These are phyloP conservation scores for Paraconiothyrium sp. DNA, from an alignment of 2,329 filamentous ascomycete species.

Conservation along the genomic window DNA sequence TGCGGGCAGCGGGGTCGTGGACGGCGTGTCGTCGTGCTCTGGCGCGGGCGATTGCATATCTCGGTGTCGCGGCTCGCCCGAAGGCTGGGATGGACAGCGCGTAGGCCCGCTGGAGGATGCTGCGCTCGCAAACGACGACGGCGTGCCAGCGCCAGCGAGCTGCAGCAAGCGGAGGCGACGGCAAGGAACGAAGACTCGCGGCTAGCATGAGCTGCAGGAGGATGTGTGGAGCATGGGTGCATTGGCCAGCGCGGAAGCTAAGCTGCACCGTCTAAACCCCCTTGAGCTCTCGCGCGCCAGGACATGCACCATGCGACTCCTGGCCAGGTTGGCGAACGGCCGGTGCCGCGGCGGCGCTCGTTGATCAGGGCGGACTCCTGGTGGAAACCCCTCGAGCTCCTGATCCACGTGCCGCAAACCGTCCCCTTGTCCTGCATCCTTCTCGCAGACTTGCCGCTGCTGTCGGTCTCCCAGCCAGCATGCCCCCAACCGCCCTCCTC, in stretches of 20 bases:
- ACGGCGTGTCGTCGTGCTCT: constrained; percentile 17
- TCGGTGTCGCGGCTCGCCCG: not conserved
- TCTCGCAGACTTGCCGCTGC: constrained; percentile 3
- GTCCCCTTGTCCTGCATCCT: constrained; percentile 13
- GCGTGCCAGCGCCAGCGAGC: too few species aligned
- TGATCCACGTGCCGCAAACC: constrained; percentile 9
- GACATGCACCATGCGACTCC: constrained; percentile 8
- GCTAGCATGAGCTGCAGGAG: not conserved
- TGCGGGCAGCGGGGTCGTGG: constrained; percentile 15
- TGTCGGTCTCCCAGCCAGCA: not conserved
- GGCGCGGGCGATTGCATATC: constrained; percentile 12
- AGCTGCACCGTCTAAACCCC: not conserved
- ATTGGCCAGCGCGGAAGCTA: constrained; percentile 10
- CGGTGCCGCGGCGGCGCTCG: constrained; percentile 8
- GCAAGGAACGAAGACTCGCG: not conserved
- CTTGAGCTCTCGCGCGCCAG: not conserved
- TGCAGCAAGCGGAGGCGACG: not conserved
- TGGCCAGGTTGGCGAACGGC: constrained; percentile 14
- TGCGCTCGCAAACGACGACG: not conserved
- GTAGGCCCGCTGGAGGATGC: not conserved
- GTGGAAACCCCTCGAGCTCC: constrained; percentile 13
- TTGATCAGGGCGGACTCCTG: constrained; percentile 14
- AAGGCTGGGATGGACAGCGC: not conserved
- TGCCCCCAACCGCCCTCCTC: not conserved
- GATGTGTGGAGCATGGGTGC: constrained; percentile 6